Evolutionary conservation across 352 stramenopile genomes (phyloP).

Genomic region (Saprolegnia diclina): DNA sequence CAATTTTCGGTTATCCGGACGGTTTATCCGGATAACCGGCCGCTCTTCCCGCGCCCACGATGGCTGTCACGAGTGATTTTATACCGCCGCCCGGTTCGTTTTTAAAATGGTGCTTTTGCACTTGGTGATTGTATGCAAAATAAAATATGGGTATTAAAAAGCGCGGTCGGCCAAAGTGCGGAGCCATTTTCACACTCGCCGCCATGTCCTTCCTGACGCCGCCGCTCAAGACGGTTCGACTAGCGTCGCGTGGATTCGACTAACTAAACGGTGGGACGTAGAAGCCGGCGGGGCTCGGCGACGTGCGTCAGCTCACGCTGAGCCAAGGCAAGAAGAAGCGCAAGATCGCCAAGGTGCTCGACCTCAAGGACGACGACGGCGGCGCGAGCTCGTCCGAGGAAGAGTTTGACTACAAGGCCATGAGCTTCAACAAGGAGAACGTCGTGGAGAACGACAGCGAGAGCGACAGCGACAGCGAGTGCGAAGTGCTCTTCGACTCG

Average conservation of each 20-base stretch:
- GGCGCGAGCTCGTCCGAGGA: slow-evolving; percentile 5
- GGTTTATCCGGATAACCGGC: not conserved
- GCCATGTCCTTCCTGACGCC: slow-evolving; percentile 28
- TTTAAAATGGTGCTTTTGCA: not conserved
- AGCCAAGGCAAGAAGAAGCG: slow-evolving; percentile 28
- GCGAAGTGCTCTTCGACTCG: slow-evolving; percentile 23
- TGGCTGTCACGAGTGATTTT: not conserved
- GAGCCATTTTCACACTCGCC: not conserved
- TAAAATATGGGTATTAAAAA: not conserved
- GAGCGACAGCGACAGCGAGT: slow-evolving; percentile 24
- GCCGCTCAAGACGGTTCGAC: slow-evolving; percentile 22
- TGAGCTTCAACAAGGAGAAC: slow-evolving; percentile 1
- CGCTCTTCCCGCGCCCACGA: not conserved
- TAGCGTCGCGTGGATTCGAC: not conserved
- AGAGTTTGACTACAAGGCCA: slow-evolving; percentile 3
- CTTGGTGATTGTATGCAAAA: not conserved
- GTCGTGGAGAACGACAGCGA: slow-evolving; percentile 8
- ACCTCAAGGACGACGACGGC: slow-evolving; percentile 21
- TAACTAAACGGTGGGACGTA: not conserved
- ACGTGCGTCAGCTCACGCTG: not conserved
- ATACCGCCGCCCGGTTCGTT: not conserved
- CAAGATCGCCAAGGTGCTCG: slow-evolving; percentile 3
- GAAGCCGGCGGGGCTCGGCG: slow-evolving; percentile 3
- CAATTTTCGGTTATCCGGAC: not conserved
- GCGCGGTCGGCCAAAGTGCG: not conserved